A percentile compares a stretch with the other conserved stretches of the same genome.
Evolutionary conservation across 2,329 filamentous ascomycete species (phyloP).

Genomic region (Trichoderma atrobrunneum): DNA sequence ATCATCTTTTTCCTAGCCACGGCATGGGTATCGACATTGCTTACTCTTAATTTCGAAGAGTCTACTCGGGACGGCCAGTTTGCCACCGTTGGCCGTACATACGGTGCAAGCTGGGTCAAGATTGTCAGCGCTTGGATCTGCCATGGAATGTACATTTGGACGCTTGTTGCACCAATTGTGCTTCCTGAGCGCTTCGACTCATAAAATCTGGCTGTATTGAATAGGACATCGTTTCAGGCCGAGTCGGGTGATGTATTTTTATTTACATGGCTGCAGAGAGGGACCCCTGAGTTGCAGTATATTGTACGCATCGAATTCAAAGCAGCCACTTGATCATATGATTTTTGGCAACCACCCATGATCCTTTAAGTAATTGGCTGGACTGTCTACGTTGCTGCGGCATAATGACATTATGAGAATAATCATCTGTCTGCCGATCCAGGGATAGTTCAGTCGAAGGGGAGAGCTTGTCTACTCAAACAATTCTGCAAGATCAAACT

Average conservation of each 20-base stretch:
- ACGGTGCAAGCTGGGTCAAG: constrained; percentile 99
- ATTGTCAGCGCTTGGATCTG: constrained; percentile 97
- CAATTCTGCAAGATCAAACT: not conserved
- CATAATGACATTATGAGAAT: not conserved
- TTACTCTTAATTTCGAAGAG: constrained; percentile 71
- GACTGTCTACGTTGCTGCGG: not conserved
- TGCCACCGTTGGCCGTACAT: constrained; percentile 87
- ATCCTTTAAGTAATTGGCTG: not conserved
- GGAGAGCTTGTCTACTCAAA: not conserved
- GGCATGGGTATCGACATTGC: constrained; percentile 88
- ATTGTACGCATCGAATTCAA: not conserved
- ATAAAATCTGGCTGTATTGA: constrained; percentile 9
- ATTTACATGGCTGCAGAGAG: not conserved
- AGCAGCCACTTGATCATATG: not conserved
- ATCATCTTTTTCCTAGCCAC: constrained; percentile 97
- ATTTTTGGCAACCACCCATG: not conserved
- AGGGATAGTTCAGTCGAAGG: not conserved
- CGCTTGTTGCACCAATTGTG: constrained; percentile 78
- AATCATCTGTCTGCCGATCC: not conserved
- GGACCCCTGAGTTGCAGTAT: not conserved
- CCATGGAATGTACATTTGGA: constrained; percentile 93
- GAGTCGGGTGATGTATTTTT: not conserved
- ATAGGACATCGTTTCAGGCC: not conserved
- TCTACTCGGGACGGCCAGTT: constrained; percentile 68
- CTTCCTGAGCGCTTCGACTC: constrained; percentile 82